Conservation (phyloP, 2,329 filamentous ascomycete genomes). For the Meredithiella fracta region DNA sequence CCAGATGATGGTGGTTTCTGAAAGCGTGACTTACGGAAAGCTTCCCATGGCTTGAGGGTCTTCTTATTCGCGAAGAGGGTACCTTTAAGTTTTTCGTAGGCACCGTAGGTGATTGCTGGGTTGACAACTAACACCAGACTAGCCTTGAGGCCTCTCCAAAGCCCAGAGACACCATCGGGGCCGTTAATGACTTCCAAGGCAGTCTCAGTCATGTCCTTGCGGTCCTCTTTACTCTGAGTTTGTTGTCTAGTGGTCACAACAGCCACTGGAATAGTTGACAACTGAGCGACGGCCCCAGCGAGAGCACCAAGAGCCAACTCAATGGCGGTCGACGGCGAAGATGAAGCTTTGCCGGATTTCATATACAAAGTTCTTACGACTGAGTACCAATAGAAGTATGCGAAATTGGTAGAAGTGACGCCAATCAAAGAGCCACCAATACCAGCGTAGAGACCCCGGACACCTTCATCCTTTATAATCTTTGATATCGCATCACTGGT, state of each 20-base stretch:
- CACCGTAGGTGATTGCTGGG: slow-evolving; percentile 92
- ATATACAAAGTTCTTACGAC: slow-evolving; percentile 70
- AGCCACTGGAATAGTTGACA: slow-evolving; percentile 91
- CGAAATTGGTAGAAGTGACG: slow-evolving; percentile 94
- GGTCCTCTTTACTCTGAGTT: slow-evolving; percentile 69
- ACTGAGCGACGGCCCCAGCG: slow-evolving; percentile 77
- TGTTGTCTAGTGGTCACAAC: slow-evolving; percentile 94
- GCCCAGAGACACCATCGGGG: slow-evolving; percentile 72
- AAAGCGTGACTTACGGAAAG: slow-evolving; percentile 73
- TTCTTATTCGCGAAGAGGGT: slow-evolving; percentile 60
- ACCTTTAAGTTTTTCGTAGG: slow-evolving; percentile 77
- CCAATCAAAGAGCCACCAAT: slow-evolving; percentile 76
- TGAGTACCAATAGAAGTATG: slow-evolving; percentile 99
- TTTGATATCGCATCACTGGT: slow-evolving; percentile 78
- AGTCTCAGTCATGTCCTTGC: slow-evolving; percentile 74
- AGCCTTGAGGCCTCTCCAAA: slow-evolving; percentile 92
- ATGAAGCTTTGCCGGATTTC: slow-evolving; percentile 33
- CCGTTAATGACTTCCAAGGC: slow-evolving; percentile 77
- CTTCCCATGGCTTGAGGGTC: slow-evolving; percentile 66
- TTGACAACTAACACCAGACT: slow-evolving; percentile 92
- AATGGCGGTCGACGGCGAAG: slow-evolving; percentile 55
- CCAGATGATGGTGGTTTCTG: background rate
- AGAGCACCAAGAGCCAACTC: slow-evolving; percentile 76
- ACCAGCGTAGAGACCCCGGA: slow-evolving; percentile 72
- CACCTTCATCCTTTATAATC: slow-evolving; percentile 65